A percentile compares a stretch with the other conserved stretches of the same genome.
These are phyloP conservation scores for Colletotrichum euphorbiae DNA, from an alignment of 2,329 filamentous ascomycete genomes.

Conservation along the genomic window DNA sequence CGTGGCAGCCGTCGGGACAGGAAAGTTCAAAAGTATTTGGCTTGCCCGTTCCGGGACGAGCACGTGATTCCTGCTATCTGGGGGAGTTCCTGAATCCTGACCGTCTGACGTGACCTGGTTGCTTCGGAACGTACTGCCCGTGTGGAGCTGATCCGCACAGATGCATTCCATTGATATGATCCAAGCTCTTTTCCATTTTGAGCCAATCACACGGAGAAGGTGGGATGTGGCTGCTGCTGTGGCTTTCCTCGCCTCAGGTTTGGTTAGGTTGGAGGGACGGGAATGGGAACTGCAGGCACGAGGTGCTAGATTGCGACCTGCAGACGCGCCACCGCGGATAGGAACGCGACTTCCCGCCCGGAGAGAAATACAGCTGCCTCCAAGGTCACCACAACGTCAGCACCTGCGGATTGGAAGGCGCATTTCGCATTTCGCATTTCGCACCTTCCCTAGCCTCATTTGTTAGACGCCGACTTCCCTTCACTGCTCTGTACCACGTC, in stretches of 20 bases:
- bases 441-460: neutral
- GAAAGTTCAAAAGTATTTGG: too few relatives aligned
- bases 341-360: constrained; percentile 17
- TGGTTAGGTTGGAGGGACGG: neutral
- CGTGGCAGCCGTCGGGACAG: neutral
- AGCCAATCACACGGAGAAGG: too few relatives aligned
- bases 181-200: neutral
- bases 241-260: neutral
- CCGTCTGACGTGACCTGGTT: too few relatives aligned
- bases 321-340: constrained; percentile 3
- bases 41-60: too few relatives aligned
- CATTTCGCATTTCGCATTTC: neutral
- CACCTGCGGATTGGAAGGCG: neutral
- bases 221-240: neutral
- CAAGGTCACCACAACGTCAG: constrained; percentile 10
- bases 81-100: neutral
- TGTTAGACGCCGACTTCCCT: neutral
- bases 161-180: neutral
- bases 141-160: neutral
- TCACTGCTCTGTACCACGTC: neutral
- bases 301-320: constrained; percentile 19
- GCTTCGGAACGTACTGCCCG: too few relatives aligned
- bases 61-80: constrained; percentile 2
- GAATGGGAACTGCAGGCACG: constrained; percentile 14
- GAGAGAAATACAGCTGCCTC: neutral